Base-by-base conservation (phyloP, 805 yeast species). In the Kodamaea neixiangensis region DNA sequence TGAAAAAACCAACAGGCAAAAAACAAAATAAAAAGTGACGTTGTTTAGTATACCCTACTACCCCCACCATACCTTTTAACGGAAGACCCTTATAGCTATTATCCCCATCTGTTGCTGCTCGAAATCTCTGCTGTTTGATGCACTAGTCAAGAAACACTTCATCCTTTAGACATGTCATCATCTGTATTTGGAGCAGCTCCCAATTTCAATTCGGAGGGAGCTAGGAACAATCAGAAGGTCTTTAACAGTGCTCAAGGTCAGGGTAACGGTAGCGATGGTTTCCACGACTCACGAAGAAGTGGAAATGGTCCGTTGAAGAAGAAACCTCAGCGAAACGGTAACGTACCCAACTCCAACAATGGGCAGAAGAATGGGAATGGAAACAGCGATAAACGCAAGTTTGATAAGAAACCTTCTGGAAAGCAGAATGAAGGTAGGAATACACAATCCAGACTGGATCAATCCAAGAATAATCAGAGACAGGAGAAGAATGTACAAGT, bases 111-210 rank as follows among this genome's bases (percentile, higher is more conserved):
- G 31, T 25, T 25, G 31, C 10, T 25, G 31, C 31, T 25, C 10
- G 31, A 10, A 13, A 25, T 5, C 10, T 25, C n/a, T 25, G 31
- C 31, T 25, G 41, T 37, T 37, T 37, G 41, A 37, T 37, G 41
- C 41, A 37, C 11, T 37, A 37, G 41, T 37, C 41, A n/a, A 7
- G 4, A 9, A 6, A 15, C 21, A 10, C 21, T 37, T 13, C 29
- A 31, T 3, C n/a, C 4, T 17, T 15, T 17, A 37, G 41, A 37
- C 41, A 22, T 49, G 52, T 49, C 52, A 37, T 47, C 52, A 37
- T 47, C 53, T 22, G 55, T 45, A 21, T 49, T 53, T 40, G 55
- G 53, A 47, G 49, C 49, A 44, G 45, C 38, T 47, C 39, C 52
- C 35, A 45, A 46, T 11, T 20, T 19, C 50, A 49, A 43, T 33